Evolutionary conservation across 1,139 yeast genomes (phyloP).

Genomic region (Pichia sp.): DNA sequence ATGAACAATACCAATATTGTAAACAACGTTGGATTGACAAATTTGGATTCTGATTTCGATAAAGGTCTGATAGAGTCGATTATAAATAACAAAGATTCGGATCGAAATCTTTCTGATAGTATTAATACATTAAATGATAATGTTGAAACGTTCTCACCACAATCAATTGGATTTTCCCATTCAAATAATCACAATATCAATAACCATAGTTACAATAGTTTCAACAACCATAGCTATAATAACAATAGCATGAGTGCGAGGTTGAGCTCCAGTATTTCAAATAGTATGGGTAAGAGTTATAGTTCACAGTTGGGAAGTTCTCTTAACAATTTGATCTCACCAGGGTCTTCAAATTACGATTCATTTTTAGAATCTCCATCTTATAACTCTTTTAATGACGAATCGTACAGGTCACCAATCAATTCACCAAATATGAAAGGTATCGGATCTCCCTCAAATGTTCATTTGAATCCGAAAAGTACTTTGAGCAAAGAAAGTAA

Average conservation of each 20-base stretch:
- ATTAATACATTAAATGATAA: too few species aligned
- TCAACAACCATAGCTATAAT: neutral
- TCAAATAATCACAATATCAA: neutral
- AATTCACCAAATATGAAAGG: conserved; percentile 27
- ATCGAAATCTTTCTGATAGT: too few species aligned
- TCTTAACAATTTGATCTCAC: conserved; percentile 23
- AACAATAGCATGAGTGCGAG: neutral
- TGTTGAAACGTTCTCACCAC: too few species aligned
- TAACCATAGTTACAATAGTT: neutral
- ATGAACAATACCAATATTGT: neutral
- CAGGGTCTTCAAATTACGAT: conserved; percentile 23
- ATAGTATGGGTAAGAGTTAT: conserved; percentile 17
- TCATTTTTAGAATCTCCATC: conserved; percentile 26
- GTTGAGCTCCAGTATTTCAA: conserved; percentile 7
- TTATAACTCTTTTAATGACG: conserved; percentile 26
- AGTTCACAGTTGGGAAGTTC: conserved; percentile 25
- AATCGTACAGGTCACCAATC: conserved; percentile 26
- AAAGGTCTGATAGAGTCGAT: too few species aligned
- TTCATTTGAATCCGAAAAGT: conserved; percentile 34
- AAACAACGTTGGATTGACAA: neutral
- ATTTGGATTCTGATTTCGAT: too few species aligned
- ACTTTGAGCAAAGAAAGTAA: conserved; percentile 60
- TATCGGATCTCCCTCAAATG: conserved; percentile 27
- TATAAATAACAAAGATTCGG: too few species aligned
- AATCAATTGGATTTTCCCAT: neutral